Percentiles rank a stretch among this genome's conserved stretches.
Evolutionary conservation across 2,329 filamentous ascomycete genomes (phyloP).

Genomic region (Fusarium oligoseptatum): DNA sequence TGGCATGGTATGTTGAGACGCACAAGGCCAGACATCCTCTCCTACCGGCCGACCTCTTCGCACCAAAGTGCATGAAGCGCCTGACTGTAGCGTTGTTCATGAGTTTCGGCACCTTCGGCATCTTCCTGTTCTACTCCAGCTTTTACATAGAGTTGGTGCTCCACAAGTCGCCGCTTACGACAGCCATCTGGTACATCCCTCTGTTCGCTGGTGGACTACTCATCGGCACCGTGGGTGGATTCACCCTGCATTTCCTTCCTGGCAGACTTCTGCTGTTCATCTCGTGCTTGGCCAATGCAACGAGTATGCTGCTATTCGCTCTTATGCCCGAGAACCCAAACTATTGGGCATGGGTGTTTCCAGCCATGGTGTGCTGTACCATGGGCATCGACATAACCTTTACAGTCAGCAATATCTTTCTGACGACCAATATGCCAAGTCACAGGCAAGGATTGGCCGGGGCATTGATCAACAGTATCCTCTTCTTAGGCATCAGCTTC

Average conservation of each 20-base stretch:
- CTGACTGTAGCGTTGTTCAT: slow-evolving; percentile 67
- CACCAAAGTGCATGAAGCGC: slow-evolving; percentile 68
- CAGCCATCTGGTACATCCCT: slow-evolving; percentile 71
- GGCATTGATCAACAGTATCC: slow-evolving; percentile 71
- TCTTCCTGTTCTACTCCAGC: slow-evolving; percentile 73
- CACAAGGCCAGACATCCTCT: slow-evolving; percentile 72
- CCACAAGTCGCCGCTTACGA: slow-evolving; percentile 63
- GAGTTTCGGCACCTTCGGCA: slow-evolving; percentile 67
- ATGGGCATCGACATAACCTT: slow-evolving; percentile 76
- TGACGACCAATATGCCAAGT: slow-evolving; percentile 72
- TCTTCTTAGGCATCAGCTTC: slow-evolving; percentile 74
- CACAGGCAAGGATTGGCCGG: slow-evolving; percentile 74
- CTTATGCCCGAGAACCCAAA: slow-evolving; percentile 64
- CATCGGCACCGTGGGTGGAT: slow-evolving; percentile 66
- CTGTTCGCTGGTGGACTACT: slow-evolving; percentile 71
- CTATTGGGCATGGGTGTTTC: slow-evolving; percentile 76
- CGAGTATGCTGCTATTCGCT: slow-evolving; percentile 67
- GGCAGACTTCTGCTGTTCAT: slow-evolving; percentile 66
- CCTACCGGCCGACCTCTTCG: slow-evolving; percentile 73
- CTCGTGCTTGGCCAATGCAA: slow-evolving; percentile 64
- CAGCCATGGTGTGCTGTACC: slow-evolving; percentile 70
- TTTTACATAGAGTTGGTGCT: slow-evolving; percentile 72
- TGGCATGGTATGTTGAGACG: slow-evolving; percentile 73
- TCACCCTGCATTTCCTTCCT: slow-evolving; percentile 68
- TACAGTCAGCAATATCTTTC: slow-evolving; percentile 76